phyloP scores from a whole-genome alignment of 352 stramenopile genomes.

The Phytophthora podocarpi region DNA sequence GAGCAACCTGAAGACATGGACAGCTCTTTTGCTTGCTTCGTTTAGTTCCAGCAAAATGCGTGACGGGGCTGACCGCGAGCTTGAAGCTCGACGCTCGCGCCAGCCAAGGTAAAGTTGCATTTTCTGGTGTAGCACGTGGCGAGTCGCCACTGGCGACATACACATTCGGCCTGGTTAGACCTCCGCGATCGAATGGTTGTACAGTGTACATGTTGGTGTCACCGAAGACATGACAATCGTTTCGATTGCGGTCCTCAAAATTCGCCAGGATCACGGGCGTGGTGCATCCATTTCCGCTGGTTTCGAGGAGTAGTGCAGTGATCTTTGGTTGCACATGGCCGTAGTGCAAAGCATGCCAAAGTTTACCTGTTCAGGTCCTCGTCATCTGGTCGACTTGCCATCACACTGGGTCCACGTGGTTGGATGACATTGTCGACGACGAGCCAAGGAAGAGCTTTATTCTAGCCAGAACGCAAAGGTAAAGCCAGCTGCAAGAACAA shows the following conservation, averaged over 20 bases:
- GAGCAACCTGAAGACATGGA: conserved; percentile 27
- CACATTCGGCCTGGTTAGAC: neutral
- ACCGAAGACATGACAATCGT: neutral
- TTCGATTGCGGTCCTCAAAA: conserved; percentile 13
- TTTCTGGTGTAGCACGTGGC: neutral
- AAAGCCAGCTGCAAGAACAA: conserved; percentile 2
- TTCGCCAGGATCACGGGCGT: conserved; percentile 8
- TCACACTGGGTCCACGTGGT: conserved; percentile 22
- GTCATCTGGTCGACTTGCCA: conserved; percentile 26
- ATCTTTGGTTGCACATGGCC: conserved; percentile 22
- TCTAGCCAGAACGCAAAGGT: conserved; percentile 1
- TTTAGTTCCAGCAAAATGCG: neutral
- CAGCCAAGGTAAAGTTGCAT: neutral
- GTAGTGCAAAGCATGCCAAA: conserved; percentile 9
- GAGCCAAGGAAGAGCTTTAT: conserved; percentile 10
- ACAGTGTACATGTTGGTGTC: neutral
- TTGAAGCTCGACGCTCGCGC: conserved; percentile 10
- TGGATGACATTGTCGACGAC: conserved; percentile 7
- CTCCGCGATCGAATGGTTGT: too few species aligned
- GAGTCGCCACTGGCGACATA: neutral
- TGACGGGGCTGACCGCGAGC: conserved; percentile 3
- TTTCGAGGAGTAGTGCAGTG: conserved; percentile 4
- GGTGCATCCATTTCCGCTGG: conserved; percentile 2
- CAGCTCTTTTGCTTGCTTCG: conserved; percentile 28
- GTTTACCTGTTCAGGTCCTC: conserved; percentile 14